These are phyloP conservation scores for Taphrina populina DNA, from an alignment of 1,139 yeast species.

Conservation along the genomic window DNA sequence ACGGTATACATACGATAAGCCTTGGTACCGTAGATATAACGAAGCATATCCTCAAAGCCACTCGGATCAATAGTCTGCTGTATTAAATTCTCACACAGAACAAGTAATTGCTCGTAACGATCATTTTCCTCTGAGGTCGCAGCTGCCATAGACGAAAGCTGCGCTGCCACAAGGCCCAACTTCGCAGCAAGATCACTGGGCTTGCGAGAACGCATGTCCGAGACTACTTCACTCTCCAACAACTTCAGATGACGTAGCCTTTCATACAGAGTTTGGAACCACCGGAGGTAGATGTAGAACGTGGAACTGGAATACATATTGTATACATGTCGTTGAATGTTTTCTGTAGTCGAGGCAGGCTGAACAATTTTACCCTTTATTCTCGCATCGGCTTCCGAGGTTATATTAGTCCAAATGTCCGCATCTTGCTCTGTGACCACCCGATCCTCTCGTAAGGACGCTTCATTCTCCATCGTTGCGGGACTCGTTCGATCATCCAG, in stretches of 20 bases:
- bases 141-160: constrained; percentile 59
- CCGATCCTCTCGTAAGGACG: constrained; percentile 49
- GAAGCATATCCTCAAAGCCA: constrained; percentile 90
- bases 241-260: constrained; percentile 75
- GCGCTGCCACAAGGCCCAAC: constrained; percentile 54
- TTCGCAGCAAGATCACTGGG: constrained; percentile 85
- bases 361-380: constrained; percentile 36
- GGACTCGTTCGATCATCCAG: constrained; percentile 40
- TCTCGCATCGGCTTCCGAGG: constrained; percentile 37
- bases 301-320: constrained; percentile 90
- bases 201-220: constrained; percentile 57
- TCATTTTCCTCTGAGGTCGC: constrained; percentile 25
- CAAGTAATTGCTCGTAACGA: constrained; percentile 66
- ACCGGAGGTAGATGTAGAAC: constrained; percentile 85
- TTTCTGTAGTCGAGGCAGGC: constrained; percentile 34
- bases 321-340: constrained; percentile 50
- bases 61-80: constrained; percentile 92
- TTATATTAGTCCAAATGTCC: constrained; percentile 59
- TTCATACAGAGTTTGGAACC: constrained; percentile 74
- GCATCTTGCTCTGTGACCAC: constrained; percentile 53
- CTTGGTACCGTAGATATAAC: constrained; percentile 90
- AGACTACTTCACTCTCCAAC: constrained; percentile 63
- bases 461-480: constrained; percentile 54
- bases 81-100: constrained; percentile 69
- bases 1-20: constrained; percentile 91